These are phyloP conservation scores for Helminthosporium solani DNA, from an alignment of 2,329 filamentous ascomycete species.

Conservation along the genomic window DNA sequence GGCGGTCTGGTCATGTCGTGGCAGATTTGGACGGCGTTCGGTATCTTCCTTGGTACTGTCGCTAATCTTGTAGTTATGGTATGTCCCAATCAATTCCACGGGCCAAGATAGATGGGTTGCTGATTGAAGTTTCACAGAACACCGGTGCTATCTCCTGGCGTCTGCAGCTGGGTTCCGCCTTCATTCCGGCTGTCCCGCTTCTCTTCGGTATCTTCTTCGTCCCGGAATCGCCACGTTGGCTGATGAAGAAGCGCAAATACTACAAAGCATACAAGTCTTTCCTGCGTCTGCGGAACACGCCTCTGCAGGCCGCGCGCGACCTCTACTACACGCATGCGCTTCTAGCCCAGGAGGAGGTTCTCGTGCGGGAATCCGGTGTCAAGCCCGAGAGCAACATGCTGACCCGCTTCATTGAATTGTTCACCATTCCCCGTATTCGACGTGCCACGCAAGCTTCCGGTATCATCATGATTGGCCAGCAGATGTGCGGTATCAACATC, in stretches of 20 bases:
- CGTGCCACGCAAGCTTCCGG: constrained; percentile 75
- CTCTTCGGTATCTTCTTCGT: constrained; percentile 45
- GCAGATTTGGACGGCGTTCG: constrained; percentile 48
- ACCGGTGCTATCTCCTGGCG: constrained; percentile 42
- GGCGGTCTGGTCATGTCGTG: constrained; percentile 51
- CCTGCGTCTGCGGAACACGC: constrained; percentile 41
- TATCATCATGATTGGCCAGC: constrained; percentile 72
- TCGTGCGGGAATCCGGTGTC: constrained; percentile 35
- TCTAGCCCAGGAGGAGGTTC: constrained; percentile 36
- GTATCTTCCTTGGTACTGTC: constrained; percentile 49
- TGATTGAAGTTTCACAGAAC: constrained; percentile 19
- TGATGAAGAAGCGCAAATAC: constrained; percentile 46
- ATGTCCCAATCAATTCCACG: constrained; percentile 1
- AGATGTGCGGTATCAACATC: constrained; percentile 57
- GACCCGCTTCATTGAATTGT: constrained; percentile 55
- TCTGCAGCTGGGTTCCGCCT: constrained; percentile 43
- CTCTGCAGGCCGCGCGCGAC: constrained; percentile 46
- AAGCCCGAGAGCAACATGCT: constrained; percentile 42
- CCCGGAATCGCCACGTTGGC: constrained; percentile 44
- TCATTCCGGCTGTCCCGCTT: constrained; percentile 43
- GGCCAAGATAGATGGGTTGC: background rate
- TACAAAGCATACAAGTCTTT: constrained; percentile 44
- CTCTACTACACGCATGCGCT: constrained; percentile 46
- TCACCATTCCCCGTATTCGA: constrained; percentile 68
- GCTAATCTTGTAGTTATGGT: constrained; percentile 45